Conservation (phyloP, 1,284 basidiomycete genomes). For the Caloboletus inedulis region DNA sequence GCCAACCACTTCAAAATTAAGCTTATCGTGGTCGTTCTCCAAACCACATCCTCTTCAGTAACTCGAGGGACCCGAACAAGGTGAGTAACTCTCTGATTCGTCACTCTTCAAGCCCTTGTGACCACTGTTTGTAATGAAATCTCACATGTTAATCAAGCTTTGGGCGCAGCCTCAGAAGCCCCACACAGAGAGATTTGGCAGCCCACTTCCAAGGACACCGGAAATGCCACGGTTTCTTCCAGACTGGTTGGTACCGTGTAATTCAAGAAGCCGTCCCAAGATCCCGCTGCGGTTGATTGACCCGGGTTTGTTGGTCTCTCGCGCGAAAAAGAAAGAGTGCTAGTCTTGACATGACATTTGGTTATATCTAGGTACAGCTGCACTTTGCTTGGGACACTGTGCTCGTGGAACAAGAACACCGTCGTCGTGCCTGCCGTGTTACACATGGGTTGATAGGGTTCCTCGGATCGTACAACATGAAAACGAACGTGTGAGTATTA, state of each 20-base stretch:
- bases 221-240: not conserved
- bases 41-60: no score
- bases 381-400: not conserved
- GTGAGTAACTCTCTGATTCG: not conserved
- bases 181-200: conserved; percentile 1
- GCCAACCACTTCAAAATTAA: not conserved
- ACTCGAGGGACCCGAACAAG: not conserved
- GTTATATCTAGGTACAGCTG: not conserved
- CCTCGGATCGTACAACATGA: conserved; percentile 10
- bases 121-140: conserved; percentile 1
- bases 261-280: not conserved
- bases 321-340: not conserved
- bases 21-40: not conserved
- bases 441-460: not conserved
- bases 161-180: conserved; percentile 11
- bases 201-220: not conserved
- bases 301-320: not conserved
- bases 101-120: not conserved
- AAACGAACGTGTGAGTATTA: conserved; percentile 5
- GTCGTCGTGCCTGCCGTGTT: not conserved
- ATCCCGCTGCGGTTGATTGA: not conserved
- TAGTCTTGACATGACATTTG: not conserved
- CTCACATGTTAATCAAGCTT: not conserved
- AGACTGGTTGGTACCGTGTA: not conserved
- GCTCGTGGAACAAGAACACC: not conserved